Evolutionary conservation across 2,329 filamentous ascomycete genomes (phyloP), one percentile per base, ranked within the genome.

Genomic region (Gliomastix tumulicola): DNA sequence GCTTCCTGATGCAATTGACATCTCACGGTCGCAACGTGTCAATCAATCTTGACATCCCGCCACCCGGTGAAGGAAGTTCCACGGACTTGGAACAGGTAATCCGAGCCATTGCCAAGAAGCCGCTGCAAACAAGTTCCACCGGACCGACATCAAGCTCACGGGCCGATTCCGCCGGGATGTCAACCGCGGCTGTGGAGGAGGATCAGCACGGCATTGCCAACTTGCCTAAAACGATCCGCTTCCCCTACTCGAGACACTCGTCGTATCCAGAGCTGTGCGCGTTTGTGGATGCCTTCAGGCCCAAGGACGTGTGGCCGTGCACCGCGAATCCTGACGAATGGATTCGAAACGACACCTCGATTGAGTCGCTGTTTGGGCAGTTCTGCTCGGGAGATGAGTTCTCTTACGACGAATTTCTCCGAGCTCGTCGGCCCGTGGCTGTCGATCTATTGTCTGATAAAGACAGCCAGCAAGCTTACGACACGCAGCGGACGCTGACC

Each of bases 171-270:
- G 10, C 25, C 17, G 10, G 17, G n/a, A 16, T n/a, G 25, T 9
- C 25, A 28, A 28, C n/a, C 6, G 17, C 10, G 11, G 25, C 13
- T 2, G 11, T 16, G 17, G 4, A 28, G 7, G 17, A n/a, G 10
- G 25, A 28, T 16, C 25, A 28, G 25, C n/a, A 16, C n/a, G 25
- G 13, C 25, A 16, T 7, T 7, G 17, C 25, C 25, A 3, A 7
- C 17, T 50, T 74, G 3, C 60, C 69, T 0, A 60, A 48, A 11
- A 50, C 50, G 0, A 74, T 81, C 4, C 62, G 54, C 0, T 96
- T 95, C 46, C 86, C 89, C 0, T 96, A 89, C 51, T 90, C 90
- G 1, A 76, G 90, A 2, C 90, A 97, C 56, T 94, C 90, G 0
- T 94, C 87, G 0, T 90, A 92, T 41, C 64, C 68, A 0, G 90